Evolutionary conservation across 1,284 basidiomycete genomes (phyloP).

Genomic region (Fomitiporia mediterranea): DNA sequence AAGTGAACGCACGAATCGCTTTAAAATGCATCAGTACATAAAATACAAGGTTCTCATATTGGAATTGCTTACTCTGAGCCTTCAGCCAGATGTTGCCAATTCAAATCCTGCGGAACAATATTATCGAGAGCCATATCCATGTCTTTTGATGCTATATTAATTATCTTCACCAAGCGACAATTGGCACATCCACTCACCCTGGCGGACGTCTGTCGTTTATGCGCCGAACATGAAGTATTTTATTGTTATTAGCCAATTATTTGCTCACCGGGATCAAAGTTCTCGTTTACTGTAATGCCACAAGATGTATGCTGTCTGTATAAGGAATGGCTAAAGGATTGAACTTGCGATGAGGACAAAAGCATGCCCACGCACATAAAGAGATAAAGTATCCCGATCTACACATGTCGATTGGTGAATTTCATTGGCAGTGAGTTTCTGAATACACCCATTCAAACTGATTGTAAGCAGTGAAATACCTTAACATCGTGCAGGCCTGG

Average conservation of each 20-base stretch:
- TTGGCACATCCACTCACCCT: conserved; percentile 33
- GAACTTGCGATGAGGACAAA: conserved; percentile 62
- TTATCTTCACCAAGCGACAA: conserved; percentile 17
- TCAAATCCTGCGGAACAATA: conserved; percentile 82
- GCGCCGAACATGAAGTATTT: no score
- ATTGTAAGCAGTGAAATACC: conserved; percentile 32
- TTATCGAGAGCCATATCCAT: conserved; percentile 85
- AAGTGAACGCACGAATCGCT: conserved; percentile 66
- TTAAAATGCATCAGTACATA: conserved; percentile 7
- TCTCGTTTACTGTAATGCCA: conserved; percentile 85
- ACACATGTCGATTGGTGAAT: background rate
- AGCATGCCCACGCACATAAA: conserved; percentile 49
- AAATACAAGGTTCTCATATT: background rate
- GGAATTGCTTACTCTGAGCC: conserved; percentile 74
- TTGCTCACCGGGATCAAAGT: conserved; percentile 63
- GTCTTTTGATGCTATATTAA: conserved; percentile 38
- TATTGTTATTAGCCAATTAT: no score
- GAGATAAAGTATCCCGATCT: conserved; percentile 29
- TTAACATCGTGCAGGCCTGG: conserved; percentile 70
- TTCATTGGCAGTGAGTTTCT: background rate
- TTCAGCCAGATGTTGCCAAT: conserved; percentile 88
- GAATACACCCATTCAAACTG: no score
- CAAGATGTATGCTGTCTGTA: conserved; percentile 86
- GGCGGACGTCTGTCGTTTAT: conserved; percentile 56
- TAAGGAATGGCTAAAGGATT: background rate